These are phyloP conservation scores for Ustilago loliicola DNA, from an alignment of 1,284 basidiomycete genomes.

Conservation along the genomic window DNA sequence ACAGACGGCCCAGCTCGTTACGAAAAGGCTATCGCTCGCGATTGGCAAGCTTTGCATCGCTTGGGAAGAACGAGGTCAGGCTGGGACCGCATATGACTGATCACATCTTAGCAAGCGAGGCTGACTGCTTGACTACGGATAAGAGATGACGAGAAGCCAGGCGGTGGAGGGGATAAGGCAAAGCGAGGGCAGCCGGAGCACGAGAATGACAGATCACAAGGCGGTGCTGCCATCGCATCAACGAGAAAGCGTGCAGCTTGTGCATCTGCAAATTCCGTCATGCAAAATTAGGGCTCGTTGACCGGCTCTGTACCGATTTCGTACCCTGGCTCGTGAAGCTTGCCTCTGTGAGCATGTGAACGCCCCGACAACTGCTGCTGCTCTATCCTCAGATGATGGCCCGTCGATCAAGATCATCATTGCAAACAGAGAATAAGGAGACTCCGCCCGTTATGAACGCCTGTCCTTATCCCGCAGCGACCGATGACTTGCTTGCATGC, in stretches of 20 bases:
- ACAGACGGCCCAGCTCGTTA: not conserved
- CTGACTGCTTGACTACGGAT: not conserved
- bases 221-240: conserved; percentile 12
- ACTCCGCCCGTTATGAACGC: conserved; percentile 10
- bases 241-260: conserved; percentile 5
- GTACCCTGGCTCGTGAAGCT: not conserved
- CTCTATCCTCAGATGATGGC: not conserved
- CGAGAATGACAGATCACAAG: conserved; percentile 16
- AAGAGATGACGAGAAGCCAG: not conserved
- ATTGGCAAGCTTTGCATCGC: not conserved
- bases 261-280: conserved; percentile 11
- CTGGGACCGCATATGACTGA: conserved; percentile 9
- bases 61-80: too few relatives aligned
- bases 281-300: conserved; percentile 12
- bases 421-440: conserved; percentile 15
- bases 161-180: not conserved
- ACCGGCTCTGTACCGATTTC: not conserved
- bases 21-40: not conserved
- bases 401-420: not conserved
- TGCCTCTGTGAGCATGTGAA: not conserved
- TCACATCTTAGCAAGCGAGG: conserved; percentile 4
- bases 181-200: not conserved
- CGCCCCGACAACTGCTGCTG: not conserved
- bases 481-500: conserved; percentile 6
- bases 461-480: not conserved